Evolutionary conservation across 2,329 filamentous ascomycete species (phyloP).

Genomic region (Phialophora tarda): DNA sequence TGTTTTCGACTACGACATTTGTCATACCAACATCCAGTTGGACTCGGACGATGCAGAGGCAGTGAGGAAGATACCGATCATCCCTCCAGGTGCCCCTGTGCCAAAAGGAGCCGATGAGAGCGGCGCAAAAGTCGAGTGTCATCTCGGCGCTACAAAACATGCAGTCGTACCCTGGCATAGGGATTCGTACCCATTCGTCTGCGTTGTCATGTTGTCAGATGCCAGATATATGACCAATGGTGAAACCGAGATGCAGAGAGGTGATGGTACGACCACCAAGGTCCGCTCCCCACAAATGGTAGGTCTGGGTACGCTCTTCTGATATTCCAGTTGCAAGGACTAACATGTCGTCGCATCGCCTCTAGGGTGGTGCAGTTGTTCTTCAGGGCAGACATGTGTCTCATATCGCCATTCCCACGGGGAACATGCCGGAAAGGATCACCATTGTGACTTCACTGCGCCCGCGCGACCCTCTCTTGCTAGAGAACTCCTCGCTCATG

Average conservation of each 20-base stretch:
- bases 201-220: constrained; percentile 46
- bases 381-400: constrained; percentile 70
- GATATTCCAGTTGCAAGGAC: background rate
- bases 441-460: constrained; percentile 70
- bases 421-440: constrained; percentile 66
- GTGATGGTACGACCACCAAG: constrained; percentile 52
- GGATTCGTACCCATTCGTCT: constrained; percentile 41
- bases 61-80: constrained; percentile 28
- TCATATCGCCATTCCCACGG: constrained; percentile 65
- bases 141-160: constrained; percentile 36
- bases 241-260: constrained; percentile 65
- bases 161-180: constrained; percentile 55
- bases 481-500: constrained; percentile 65
- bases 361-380: constrained; percentile 65
- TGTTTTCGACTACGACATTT: constrained; percentile 62
- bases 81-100: constrained; percentile 27
- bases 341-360: background rate
- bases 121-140: background rate
- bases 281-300: constrained; percentile 52
- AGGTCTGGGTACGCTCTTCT: constrained; percentile 23
- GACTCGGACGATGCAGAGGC: constrained; percentile 34
- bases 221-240: constrained; percentile 55
- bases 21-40: constrained; percentile 62
- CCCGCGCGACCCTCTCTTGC: constrained; percentile 58
- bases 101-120: background rate